Evolutionary conservation across 2,329 filamentous ascomycete genomes (phyloP), one percentile per base, ranked within the genome.

Genomic region (Coniella lustricola): DNA sequence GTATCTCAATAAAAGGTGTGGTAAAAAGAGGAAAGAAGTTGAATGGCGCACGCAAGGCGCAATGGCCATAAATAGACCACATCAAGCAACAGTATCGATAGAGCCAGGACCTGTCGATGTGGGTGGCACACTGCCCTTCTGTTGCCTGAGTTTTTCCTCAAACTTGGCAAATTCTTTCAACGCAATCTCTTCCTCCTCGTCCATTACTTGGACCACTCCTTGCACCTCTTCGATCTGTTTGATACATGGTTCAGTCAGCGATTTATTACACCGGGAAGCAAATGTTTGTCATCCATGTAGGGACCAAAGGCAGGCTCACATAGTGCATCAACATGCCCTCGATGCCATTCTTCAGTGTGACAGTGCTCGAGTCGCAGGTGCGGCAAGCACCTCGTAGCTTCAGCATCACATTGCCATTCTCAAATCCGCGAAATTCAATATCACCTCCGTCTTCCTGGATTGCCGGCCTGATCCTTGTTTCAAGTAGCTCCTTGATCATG

Each of bases 301-400:
- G 14, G 10, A 10, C 7, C n/a, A 21, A 31, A 38, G 46, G 35
- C 46, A 46, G 39, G 81, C 85, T 78, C 67, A 90, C 86, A 67
- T 93, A 93, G 66, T 91, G 88, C 88, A 95, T 96, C 64, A 97
- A 67, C 93, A 98, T 97, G 56, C 87, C 88, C 75, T 98, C 93
- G 58, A 98, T 98, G 7, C 93, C 93, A 64, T 94, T 97, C 75
- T 95, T 95, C 57, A 98, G 69, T 25, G 93, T 98, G 32, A 96
- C 90, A 0, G 93, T 97, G 65, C 90, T 96, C 39, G 88, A 95
- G 66, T 97, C 93, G 66, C 93, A 98, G 17, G 91, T 97, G 56
- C 93, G 77, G 68, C 93, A 98, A 17, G 93, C 93, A 14, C 93
- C 93, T 42, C 91, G 77, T 59, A 98, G 69, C 75, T 95, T 96